phyloP scores from a whole-genome alignment of 139 green algal genomes.

The Chlorella sp. region DNA sequence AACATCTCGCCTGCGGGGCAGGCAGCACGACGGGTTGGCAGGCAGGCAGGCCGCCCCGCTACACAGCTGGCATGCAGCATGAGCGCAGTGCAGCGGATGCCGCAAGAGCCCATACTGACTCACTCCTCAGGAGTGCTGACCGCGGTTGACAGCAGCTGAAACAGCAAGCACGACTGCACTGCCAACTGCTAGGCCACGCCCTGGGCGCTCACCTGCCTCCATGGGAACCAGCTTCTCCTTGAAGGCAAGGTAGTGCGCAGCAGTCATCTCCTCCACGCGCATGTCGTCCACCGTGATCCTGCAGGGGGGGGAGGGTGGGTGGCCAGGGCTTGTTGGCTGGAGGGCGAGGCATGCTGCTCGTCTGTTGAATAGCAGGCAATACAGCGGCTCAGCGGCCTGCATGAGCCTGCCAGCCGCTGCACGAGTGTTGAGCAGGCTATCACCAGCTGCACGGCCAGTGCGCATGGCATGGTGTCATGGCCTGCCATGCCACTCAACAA shows the following conservation, averaged over 20 bases:
- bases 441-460: too few species aligned
- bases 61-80: too few species aligned
- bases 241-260: slow-evolving; percentile 70
- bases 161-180: background rate
- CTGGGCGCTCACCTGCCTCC: background rate
- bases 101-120: too few species aligned
- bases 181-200: background rate
- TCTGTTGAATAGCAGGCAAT: background rate
- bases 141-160: background rate
- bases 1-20: background rate
- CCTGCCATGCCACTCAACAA: too few species aligned
- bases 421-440: too few species aligned
- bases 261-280: slow-evolving; percentile 57
- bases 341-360: background rate
- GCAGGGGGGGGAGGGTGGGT: background rate
- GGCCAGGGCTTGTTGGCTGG: background rate
- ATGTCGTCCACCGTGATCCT: slow-evolving; percentile 60
- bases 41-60: too few species aligned
- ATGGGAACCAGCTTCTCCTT: slow-evolving; percentile 68
- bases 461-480: too few species aligned
- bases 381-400: too few species aligned
- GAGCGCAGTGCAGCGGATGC: too few species aligned
- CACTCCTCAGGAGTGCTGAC: too few species aligned
- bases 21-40: background rate
- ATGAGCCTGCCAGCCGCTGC: too few species aligned